Evolutionary conservation across 768 basidiomycete species (phyloP), one percentile per base, ranked within the genome.

Genomic region (Amyloporia xantha): DNA sequence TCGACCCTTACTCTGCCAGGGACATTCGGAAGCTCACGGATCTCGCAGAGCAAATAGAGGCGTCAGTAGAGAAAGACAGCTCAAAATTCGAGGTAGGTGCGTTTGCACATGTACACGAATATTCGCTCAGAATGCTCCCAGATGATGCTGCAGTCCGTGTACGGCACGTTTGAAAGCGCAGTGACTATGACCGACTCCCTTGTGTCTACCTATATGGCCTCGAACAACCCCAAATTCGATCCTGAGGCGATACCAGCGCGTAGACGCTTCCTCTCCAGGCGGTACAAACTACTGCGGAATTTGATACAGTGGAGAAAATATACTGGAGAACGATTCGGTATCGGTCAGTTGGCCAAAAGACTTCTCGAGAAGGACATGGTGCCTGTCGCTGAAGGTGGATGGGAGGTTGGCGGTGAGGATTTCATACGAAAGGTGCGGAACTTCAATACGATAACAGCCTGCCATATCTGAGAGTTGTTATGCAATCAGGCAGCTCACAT

Each of bases 381-480:
- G 43, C 79, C 77, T 4, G 71, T 88, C 25, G 83, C 91, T 4
- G 75, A 80, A 52, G 76, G 73, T 48, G 86, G 86, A 7, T 96
- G 92, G 93, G 89, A 91, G 37, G 85, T 89, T 30, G 91, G 93
- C 10, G 91, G 91, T 2, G 76, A 84, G 63, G 79, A 79, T 33
- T 66, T 78, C 50, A 69, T 78, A 49, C 70, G 66, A 24, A 79
- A 78, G 76, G 89, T 89, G 52, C 54, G 69, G 62, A 21, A 19
- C 21, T 40, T 33, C 5, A 6, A n/a, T 39, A 17, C 38, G 20
- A 17, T 7, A 9, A 25, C 20, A 12, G 19, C 20, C 24, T 44
- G 10, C 7, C 39, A 19, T 42, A 7, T 21, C 19, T 35, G 21
- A 9, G 17, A 7, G 17, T 46, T 15, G 10, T 33, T 5, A 4